Evolutionary conservation across 768 basidiomycete genomes (phyloP), one percentile per base, ranked within the genome.

Genomic region (Hypsizygus marmoreus): DNA sequence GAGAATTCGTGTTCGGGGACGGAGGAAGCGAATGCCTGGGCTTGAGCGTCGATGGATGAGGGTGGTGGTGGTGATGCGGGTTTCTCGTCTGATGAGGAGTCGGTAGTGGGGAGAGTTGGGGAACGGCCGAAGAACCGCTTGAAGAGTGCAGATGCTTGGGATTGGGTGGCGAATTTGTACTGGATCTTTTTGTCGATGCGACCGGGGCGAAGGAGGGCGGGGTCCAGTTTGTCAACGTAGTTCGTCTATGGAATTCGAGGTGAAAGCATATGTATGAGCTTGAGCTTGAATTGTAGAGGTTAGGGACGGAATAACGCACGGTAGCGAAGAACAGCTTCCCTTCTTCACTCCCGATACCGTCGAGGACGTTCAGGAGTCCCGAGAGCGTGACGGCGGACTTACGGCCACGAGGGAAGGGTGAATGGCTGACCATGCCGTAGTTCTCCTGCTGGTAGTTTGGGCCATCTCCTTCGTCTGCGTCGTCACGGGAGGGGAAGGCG

Each of bases 241-340:
- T 82, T 81, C 0, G 79, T 81, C 77, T 79, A n/a, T n/a, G n/a
- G n/a, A n/a, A n/a, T n/a, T n/a, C n/a, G n/a, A n/a, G n/a, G 50
- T 2, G 20, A 25, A 16, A 10, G 19, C 24, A 14, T 22, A 33
- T 39, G 2, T 6, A 30, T 6, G 43, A 30, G 26, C 45, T 25
- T 28, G 6, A 16, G 24, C 17, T 4, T 14, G 11, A 51, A 19
- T 11, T 11, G 19, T 29, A 14, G n/a, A 12, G 10, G 11, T 6
- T 14, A 35, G n/a, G 9, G 23, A 34, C 2, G 17, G 5, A 46
- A 22, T 17, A 8, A 54, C 73, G 35, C 35, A 77, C 77, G 8
- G 82, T 84, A 0, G 80, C 79, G 44, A 84, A 82, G 52, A 81
- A 76, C 12, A 84, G 59, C 48, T 77, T 79, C 9, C 82, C 82